Evolutionary conservation across 1,284 basidiomycete species (phyloP).

Genomic region (Thelephora terrestris): DNA sequence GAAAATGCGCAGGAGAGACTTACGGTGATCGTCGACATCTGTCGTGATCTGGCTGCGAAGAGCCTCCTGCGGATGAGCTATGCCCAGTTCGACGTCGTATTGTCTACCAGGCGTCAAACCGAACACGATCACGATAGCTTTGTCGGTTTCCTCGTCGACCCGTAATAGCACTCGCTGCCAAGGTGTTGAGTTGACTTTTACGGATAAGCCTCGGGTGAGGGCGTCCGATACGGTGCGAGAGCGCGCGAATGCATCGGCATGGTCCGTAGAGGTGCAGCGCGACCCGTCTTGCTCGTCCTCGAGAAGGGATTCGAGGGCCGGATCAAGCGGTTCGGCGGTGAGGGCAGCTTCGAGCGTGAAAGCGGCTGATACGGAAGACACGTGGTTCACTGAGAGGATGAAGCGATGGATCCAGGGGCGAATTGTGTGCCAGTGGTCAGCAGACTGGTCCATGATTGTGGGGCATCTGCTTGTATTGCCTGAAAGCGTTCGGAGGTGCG

Average conservation of each 20-base stretch:
- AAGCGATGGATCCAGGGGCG: conserved; percentile 67
- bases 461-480: too few relatives aligned
- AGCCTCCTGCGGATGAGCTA: conserved; percentile 50
- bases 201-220: conserved; percentile 59
- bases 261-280: conserved; percentile 19
- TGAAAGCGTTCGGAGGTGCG: too few relatives aligned
- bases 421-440: conserved; percentile 51
- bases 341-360: conserved; percentile 59
- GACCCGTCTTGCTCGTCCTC: conserved; percentile 31
- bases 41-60: conserved; percentile 53
- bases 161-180: conserved; percentile 71
- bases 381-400: conserved; percentile 58
- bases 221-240: conserved; percentile 51
- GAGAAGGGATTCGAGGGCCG: conserved; percentile 34
- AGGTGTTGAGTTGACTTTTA: conserved; percentile 64
- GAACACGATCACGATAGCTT: conserved; percentile 73
- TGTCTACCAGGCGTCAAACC: conserved; percentile 70
- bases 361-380: conserved; percentile 72
- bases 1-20: conserved; percentile 7
- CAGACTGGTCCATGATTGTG: conserved; percentile 6
- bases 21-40: conserved; percentile 30
- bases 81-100: conserved; percentile 68
- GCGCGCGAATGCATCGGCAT: conserved; percentile 7
- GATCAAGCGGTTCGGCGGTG: conserved; percentile 25
- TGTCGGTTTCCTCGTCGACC: conserved; percentile 65